These are phyloP conservation scores for Lentinula edodes DNA, from an alignment of 768 basidiomycete genomes.

Conservation along the genomic window DNA sequence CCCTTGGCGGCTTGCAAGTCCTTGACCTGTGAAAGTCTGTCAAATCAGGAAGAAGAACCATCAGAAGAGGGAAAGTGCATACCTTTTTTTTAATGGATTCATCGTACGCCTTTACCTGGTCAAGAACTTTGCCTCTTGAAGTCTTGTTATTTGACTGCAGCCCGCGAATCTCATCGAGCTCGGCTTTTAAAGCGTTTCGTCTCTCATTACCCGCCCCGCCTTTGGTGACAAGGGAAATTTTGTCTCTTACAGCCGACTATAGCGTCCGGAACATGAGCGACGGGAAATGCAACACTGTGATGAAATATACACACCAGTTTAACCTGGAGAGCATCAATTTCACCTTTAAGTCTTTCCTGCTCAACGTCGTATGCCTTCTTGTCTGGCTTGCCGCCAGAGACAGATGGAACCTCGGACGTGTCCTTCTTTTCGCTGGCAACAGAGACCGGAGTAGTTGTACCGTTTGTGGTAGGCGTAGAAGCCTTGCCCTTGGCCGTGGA, in stretches of 20 bases:
- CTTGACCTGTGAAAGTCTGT: conserved; percentile 51
- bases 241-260: conserved; percentile 69
- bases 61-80: not conserved
- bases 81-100: conserved; percentile 84
- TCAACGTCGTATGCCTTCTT: conserved; percentile 80
- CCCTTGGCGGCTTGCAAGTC: conserved; percentile 77
- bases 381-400: conserved; percentile 65
- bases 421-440: conserved; percentile 34
- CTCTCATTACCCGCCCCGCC: conserved; percentile 61
- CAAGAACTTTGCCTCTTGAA: conserved; percentile 62
- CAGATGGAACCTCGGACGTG: conserved; percentile 32
- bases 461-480: conserved; percentile 36
- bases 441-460: conserved; percentile 43
- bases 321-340: conserved; percentile 77
- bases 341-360: conserved; percentile 73
- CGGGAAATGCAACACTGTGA: conserved; percentile 3
- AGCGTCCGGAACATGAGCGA: conserved; percentile 8
- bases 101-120: conserved; percentile 75
- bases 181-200: conserved; percentile 64
- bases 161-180: conserved; percentile 74
- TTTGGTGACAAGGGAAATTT: conserved; percentile 61
- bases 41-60: conserved; percentile 1
- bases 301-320: conserved; percentile 60
- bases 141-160: conserved; percentile 76
- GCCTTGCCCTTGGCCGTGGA: conserved; percentile 33